Conservation (phyloP, 495 filamentous ascomycete genomes). For the Talaromyces stipitatus region DNA sequence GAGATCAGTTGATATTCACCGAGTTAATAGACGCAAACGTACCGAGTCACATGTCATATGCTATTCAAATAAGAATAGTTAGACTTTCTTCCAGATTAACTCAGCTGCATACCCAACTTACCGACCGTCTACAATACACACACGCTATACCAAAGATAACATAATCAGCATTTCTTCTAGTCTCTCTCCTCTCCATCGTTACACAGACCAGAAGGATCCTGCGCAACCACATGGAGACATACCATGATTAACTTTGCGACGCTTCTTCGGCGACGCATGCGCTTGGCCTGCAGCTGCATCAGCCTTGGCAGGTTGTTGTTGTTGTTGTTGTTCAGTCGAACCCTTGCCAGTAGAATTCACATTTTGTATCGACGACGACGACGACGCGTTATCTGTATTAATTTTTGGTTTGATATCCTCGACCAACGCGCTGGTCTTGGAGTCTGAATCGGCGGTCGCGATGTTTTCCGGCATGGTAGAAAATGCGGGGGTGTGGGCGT, state of each 20-base stretch:
- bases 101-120: slow-evolving; percentile 42
- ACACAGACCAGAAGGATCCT: neutral
- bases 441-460: neutral
- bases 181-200: slow-evolving; percentile 1
- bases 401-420: neutral
- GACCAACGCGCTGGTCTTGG: neutral
- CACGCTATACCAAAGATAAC: slow-evolving; percentile 57
- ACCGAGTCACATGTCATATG: slow-evolving; percentile 99
- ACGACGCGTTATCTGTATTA: neutral
- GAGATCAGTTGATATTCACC: slow-evolving; percentile 20
- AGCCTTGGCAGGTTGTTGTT: slow-evolving; percentile 29
- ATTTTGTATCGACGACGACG: neutral
- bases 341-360: slow-evolving; percentile 14
- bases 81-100: neutral
- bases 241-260: slow-evolving; percentile 99
- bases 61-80: slow-evolving; percentile 36
- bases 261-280: slow-evolving; percentile 74
- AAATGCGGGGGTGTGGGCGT: neutral
- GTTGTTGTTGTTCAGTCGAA: slow-evolving; percentile 10
- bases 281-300: slow-evolving; percentile 27
- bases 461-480: neutral
- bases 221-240: slow-evolving; percentile 39
- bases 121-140: slow-evolving; percentile 98
- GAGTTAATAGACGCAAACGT: slow-evolving; percentile 40
- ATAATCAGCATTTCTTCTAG: slow-evolving; percentile 15